phyloP scores from a whole-genome alignment of 805 yeast species.

The Vanderwaltozyma polyspora region DNA sequence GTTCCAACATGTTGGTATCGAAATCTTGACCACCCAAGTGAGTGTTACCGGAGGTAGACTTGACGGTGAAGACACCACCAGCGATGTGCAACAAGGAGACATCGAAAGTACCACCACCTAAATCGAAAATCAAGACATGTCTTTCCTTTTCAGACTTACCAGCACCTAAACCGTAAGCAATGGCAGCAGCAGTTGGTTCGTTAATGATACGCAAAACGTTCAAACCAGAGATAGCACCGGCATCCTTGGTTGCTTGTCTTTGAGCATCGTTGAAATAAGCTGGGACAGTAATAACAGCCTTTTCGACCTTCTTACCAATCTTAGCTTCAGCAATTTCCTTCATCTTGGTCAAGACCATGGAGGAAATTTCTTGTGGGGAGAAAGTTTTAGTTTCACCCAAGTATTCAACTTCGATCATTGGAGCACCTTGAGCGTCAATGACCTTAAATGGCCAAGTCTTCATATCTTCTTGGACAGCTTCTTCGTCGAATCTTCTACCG shows the following conservation, averaged over 20 bases:
- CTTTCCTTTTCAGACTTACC: no score
- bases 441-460: conserved; percentile 83
- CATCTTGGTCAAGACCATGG: conserved; percentile 75
- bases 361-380: conserved; percentile 66
- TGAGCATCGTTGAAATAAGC: no score
- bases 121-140: no score
- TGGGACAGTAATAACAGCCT: conserved; percentile 71
- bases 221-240: conserved; percentile 72
- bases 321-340: conserved; percentile 70
- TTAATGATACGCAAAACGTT: conserved; percentile 67
- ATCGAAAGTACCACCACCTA: no score
- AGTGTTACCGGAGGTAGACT: no score
- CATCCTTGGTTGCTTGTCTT: conserved; percentile 77
- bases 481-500: conserved; percentile 68
- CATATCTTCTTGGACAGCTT: conserved; percentile 75
- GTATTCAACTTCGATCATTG: conserved; percentile 60
- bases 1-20: no score
- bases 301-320: conserved; percentile 59
- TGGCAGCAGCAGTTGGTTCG: conserved; percentile 94
- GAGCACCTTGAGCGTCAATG: conserved; percentile 52
- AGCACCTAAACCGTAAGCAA: no score
- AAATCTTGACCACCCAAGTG: no score
- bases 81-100: no score
- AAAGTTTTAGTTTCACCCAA: no score
- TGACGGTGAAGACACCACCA: no score